Conservation (phyloP, 176 grass and related monocot genomes). For the Olyra latifolia region DNA sequence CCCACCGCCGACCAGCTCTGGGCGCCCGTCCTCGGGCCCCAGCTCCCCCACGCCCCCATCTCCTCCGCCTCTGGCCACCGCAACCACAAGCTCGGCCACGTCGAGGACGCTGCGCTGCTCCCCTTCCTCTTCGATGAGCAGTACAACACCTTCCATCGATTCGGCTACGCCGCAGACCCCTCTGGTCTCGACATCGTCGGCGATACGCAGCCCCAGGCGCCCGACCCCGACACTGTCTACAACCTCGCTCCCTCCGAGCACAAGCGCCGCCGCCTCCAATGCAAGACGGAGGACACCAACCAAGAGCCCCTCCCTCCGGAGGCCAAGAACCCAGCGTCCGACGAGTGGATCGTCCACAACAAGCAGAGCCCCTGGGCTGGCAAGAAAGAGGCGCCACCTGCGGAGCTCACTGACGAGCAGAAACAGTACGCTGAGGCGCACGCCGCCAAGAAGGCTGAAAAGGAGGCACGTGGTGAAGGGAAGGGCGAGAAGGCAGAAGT, state of each 20-base stretch:
- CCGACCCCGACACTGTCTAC: slow-evolving; percentile 74
- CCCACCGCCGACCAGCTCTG: slow-evolving; percentile 96
- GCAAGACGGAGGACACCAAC: slow-evolving; percentile 41
- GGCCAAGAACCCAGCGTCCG: slow-evolving; percentile 65
- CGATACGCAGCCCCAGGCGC: slow-evolving; percentile 45
- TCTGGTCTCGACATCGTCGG: slow-evolving; percentile 81
- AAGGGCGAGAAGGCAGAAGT: slow-evolving; percentile 56
- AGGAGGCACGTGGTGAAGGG: slow-evolving; percentile 78
- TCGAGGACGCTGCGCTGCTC: slow-evolving; percentile 81
- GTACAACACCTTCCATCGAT: slow-evolving; percentile 95
- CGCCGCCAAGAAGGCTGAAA: slow-evolving; percentile 95
- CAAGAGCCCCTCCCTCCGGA: slow-evolving; percentile 26
- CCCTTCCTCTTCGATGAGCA: slow-evolving; percentile 98
- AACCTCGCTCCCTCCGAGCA: slow-evolving; percentile 87
- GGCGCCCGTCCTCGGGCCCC: slow-evolving; percentile 78
- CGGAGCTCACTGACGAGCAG: slow-evolving; percentile 92
- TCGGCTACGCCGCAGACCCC: slow-evolving; percentile 86
- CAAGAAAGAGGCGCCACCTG: slow-evolving; percentile 59
- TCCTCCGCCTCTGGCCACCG: slow-evolving; percentile 69
- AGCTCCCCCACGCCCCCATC: slow-evolving; percentile 73
- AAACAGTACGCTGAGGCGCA: slow-evolving; percentile 85
- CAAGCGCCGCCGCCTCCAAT: slow-evolving; percentile 83
- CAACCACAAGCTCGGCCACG: slow-evolving; percentile 97
- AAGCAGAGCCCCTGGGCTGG: slow-evolving; percentile 93
- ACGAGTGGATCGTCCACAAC: slow-evolving; percentile 89